phyloP scores from a whole-genome alignment of 345 rosid genomes.

The Acer saccharum region DNA sequence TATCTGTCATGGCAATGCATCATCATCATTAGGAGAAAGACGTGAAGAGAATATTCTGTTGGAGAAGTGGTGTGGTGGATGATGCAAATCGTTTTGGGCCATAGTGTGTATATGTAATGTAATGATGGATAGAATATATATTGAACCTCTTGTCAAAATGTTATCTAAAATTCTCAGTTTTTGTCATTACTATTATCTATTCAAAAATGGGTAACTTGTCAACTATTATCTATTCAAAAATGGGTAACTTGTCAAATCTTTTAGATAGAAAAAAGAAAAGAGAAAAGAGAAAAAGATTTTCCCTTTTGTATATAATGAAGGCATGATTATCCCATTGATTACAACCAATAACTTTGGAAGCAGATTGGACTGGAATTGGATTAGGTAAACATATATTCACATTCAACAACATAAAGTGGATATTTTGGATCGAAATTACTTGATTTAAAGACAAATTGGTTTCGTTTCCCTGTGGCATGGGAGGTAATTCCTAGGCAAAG shows the following conservation, averaged over 20 bases:
- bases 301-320: slow-evolving; percentile 4
- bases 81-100: slow-evolving; percentile 15
- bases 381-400: slow-evolving; percentile 1
- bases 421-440: background rate
- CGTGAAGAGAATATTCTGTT: background rate
- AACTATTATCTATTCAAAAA: too few relatives aligned
- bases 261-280: background rate
- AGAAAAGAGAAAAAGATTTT: background rate
- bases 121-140: slow-evolving; percentile 16
- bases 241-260: too few relatives aligned
- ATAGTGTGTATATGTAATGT: background rate
- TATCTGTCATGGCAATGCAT: slow-evolving; percentile 10
- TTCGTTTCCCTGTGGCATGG: too few relatives aligned
- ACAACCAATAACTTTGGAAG: slow-evolving; percentile 12
- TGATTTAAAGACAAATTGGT: background rate
- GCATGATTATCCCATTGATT: slow-evolving; percentile 19
- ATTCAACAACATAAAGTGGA: background rate
- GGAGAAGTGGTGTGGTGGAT: slow-evolving; percentile 12
- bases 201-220: slow-evolving; percentile 18
- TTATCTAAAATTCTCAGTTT: background rate
- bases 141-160: background rate
- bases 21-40: slow-evolving; percentile 11
- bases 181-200: slow-evolving; percentile 19
- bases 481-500: too few relatives aligned
- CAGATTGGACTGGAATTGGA: background rate